Percentiles rank a stretch among this genome's conserved stretches.
These are phyloP conservation scores for Eucalyptus erythrocorys DNA, from an alignment of 345 rosid genomes.

Conservation along the genomic window DNA sequence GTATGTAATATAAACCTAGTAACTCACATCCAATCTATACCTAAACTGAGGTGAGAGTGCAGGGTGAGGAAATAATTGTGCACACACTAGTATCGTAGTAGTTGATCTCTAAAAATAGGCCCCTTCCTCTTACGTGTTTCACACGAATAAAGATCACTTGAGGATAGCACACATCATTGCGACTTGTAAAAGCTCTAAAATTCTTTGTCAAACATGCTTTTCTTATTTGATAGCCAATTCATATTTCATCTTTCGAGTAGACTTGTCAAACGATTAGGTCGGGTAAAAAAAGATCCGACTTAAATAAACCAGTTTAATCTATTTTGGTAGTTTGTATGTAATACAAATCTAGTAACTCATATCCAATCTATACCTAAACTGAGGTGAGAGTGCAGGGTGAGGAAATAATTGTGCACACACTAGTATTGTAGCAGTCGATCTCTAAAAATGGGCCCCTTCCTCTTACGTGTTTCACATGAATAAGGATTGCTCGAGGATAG, in stretches of 20 bases:
- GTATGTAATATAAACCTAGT: neutral
- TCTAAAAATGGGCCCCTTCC: neutral
- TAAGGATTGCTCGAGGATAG: neutral
- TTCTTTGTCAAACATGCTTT: neutral
- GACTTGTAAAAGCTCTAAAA: neutral
- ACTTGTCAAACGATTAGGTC: too few relatives aligned
- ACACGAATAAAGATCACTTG: neutral
- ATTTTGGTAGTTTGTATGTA: neutral
- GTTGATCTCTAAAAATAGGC: neutral
- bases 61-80: neutral
- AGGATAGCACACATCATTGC: neutral
- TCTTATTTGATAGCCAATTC: neutral
- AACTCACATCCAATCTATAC: neutral
- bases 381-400: accelerated
- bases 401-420: neutral
- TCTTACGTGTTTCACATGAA: neutral
- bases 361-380: neutral
- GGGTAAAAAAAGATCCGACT: neutral
- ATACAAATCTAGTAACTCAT: neutral
- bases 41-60: neutral
- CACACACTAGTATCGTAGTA: neutral
- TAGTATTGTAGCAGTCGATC: neutral
- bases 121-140: neutral
- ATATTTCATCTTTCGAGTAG: neutral
- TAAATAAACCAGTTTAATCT: too few relatives aligned